Conservation (phyloP, 1,284 basidiomycete species). For the Pterulicium gracile region DNA sequence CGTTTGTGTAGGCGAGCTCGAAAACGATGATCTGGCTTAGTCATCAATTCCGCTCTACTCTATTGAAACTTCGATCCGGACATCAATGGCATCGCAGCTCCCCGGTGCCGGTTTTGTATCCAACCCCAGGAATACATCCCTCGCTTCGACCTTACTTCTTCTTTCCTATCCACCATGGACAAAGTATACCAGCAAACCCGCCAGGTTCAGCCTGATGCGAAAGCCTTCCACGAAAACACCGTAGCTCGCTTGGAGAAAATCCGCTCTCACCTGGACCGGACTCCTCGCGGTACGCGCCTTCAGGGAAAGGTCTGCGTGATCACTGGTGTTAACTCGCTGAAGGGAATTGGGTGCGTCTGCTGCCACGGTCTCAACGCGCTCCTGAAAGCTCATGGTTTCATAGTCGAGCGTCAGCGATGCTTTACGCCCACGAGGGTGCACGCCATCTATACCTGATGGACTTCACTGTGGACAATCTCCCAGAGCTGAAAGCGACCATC, state of each 20-base stretch:
- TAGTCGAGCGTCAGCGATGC: background rate
- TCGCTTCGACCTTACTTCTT: no score
- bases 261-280: slow-evolving; percentile 53
- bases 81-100: no score
- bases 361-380: background rate
- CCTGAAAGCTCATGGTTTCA: background rate
- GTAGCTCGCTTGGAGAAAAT: slow-evolving; percentile 57
- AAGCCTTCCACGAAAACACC: slow-evolving; percentile 47
- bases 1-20: no score
- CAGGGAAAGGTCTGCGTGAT: slow-evolving; percentile 83
- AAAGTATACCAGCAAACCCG: background rate
- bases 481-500: slow-evolving; percentile 61
- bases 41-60: no score
- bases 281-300: slow-evolving; percentile 49
- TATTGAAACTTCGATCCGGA: no score
- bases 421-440: slow-evolving; percentile 46
- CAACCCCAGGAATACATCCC: no score
- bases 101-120: no score
- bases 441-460: slow-evolving; percentile 81
- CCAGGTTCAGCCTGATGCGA: slow-evolving; percentile 11
- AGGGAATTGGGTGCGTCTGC: slow-evolving; percentile 68
- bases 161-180: no score
- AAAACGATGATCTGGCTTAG: no score
- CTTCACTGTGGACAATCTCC: slow-evolving; percentile 60
- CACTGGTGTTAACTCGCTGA: slow-evolving; percentile 77